Percentiles rank a stretch among this genome's conserved stretches.
These are phyloP conservation scores for Podila epicladia DNA, from an alignment of 192 early-diverging fungal species.

Conservation along the genomic window DNA sequence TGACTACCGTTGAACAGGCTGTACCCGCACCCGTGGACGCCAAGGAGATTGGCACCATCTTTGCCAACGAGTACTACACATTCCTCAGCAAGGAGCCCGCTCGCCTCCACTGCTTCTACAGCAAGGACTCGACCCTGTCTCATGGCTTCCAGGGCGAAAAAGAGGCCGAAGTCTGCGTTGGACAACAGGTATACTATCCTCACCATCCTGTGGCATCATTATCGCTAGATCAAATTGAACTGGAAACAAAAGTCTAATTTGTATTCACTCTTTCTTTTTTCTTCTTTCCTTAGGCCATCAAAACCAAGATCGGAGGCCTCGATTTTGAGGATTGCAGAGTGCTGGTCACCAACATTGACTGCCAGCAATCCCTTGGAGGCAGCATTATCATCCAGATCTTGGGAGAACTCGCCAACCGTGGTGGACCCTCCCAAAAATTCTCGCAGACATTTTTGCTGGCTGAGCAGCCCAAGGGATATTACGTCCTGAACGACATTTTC, in stretches of 20 bases:
- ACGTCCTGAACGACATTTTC: conserved; percentile 94
- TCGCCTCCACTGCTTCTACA: conserved; percentile 88
- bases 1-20: conserved; percentile 13
- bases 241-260: too few relatives aligned
- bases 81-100: conserved; percentile 87
- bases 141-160: conserved; percentile 85
- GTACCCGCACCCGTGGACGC: conserved; percentile 43
- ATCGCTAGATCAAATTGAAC: too few relatives aligned
- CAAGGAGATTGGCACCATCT: conserved; percentile 90
- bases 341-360: conserved; percentile 88
- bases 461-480: conserved; percentile 90
- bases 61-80: conserved; percentile 95
- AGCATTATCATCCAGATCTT: conserved; percentile 92
- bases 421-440: conserved; percentile 83
- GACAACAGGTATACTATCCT: conserved; percentile 67
- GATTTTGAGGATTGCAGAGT: conserved; percentile 91
- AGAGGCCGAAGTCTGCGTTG: conserved; percentile 66
- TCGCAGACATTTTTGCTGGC: conserved; percentile 93
- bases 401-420: conserved; percentile 91
- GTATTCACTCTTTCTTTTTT: background rate
- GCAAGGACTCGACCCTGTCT: conserved; percentile 82
- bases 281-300: conserved; percentile 77
- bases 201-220: background rate
- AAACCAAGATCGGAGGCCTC: conserved; percentile 73
- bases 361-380: conserved; percentile 75